Percentiles rank a stretch among this genome's conserved stretches.
phyloP scores from a whole-genome alignment of 306 rosid genomes.

The Arachis hypogaea region DNA sequence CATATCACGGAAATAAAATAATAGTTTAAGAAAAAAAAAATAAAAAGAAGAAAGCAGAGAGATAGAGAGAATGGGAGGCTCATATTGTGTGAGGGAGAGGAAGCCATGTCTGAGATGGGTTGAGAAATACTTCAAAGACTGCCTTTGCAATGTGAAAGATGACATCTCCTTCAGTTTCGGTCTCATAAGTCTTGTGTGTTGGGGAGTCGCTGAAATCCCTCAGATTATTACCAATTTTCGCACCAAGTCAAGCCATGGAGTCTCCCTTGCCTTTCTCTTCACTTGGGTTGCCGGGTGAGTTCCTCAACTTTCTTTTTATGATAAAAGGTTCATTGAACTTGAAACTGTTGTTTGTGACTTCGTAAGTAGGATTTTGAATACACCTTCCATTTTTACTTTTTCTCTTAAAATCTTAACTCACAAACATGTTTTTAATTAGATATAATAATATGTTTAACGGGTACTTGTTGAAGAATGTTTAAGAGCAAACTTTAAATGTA shows the following conservation, averaged over 20 bases:
- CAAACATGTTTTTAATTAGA: no score
- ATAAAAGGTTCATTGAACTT: no score
- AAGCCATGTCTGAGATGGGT: slow-evolving; percentile 72
- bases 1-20: not conserved
- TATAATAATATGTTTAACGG: no score
- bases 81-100: slow-evolving; percentile 67
- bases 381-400: no score
- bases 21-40: not conserved
- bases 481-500: no score
- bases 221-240: slow-evolving; percentile 80
- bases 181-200: slow-evolving; percentile 57
- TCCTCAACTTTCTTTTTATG: not conserved
- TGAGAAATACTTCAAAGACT: slow-evolving; percentile 73
- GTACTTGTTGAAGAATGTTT: no score
- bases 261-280: slow-evolving; percentile 80
- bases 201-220: slow-evolving; percentile 95
- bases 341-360: no score
- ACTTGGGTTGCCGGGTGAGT: slow-evolving; percentile 87
- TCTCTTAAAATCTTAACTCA: no score
- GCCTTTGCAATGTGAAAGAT: slow-evolving; percentile 74
- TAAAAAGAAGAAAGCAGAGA: not conserved
- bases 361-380: no score
- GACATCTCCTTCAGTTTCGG: slow-evolving; percentile 76
- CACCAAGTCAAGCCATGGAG: slow-evolving; percentile 79
- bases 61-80: slow-evolving; percentile 52